Percentiles rank a stretch among this genome's conserved stretches.
These are phyloP conservation scores for Obelidium mucronatum DNA, from an alignment of 192 early-diverging fungal genomes.

Conservation along the genomic window DNA sequence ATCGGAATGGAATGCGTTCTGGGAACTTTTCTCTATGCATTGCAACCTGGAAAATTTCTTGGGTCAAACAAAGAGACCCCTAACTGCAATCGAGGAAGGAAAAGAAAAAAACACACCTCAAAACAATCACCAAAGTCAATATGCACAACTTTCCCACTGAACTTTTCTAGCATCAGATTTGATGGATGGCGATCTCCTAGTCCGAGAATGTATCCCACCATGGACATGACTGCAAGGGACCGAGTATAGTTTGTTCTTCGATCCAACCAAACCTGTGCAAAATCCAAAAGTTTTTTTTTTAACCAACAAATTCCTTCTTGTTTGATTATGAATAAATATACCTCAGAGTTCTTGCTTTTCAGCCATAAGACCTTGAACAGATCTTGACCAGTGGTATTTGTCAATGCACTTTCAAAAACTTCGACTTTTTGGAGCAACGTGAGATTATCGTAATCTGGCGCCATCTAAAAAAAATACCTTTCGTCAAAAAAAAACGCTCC, in stretches of 20 bases:
- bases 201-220: conserved; percentile 98
- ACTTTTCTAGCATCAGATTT: conserved; percentile 90
- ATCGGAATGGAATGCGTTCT: conserved; percentile 97
- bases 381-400: conserved; percentile 91
- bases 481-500: conserved; percentile 23
- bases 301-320: not conserved
- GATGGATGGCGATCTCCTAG: conserved; percentile 96
- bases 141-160: conserved; percentile 92
- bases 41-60: conserved; percentile 78
- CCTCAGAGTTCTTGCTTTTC: conserved; percentile 93
- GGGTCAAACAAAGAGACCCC: not conserved
- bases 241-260: conserved; percentile 94
- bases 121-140: conserved; percentile 99
- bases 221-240: conserved; percentile 96
- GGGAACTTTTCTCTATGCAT: conserved; percentile 97
- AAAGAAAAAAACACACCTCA: conserved; percentile 64
- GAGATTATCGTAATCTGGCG: conserved; percentile 89
- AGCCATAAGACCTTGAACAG: conserved; percentile 93
- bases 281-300: not conserved
- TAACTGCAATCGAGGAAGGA: conserved; percentile 11
- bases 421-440: conserved; percentile 90
- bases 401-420: conserved; percentile 92
- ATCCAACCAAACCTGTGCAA: conserved; percentile 93
- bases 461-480: conserved; percentile 64
- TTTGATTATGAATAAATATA: conserved; percentile 28